phyloP scores from a whole-genome alignment of 140 eudicot species.

The Erigeron philadelphicus region DNA sequence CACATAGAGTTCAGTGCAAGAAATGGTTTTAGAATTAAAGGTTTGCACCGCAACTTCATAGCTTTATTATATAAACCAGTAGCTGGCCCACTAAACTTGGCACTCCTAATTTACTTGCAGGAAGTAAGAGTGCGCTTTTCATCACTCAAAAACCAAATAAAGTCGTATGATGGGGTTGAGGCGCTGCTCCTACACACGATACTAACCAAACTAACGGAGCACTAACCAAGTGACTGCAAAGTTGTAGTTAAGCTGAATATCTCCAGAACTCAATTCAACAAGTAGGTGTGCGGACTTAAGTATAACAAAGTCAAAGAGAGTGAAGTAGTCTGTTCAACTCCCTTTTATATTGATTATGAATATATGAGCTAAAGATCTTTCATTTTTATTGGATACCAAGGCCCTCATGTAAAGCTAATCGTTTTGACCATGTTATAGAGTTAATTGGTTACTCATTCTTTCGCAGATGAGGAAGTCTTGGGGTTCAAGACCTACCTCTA shows the following conservation, averaged over 20 bases:
- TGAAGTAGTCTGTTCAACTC: neutral
- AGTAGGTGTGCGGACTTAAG: slow-evolving; percentile 73
- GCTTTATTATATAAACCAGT: slow-evolving; percentile 1
- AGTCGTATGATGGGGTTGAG: slow-evolving; percentile 88
- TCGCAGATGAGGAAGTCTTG: too few relatives aligned
- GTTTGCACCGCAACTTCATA: slow-evolving; percentile 28
- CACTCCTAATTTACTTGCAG: slow-evolving; percentile 37
- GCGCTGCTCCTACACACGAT: slow-evolving; percentile 36
- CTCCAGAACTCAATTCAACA: slow-evolving; percentile 80
- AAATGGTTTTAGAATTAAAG: slow-evolving; percentile 68
- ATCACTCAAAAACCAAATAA: slow-evolving; percentile 86
- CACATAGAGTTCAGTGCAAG: slow-evolving; percentile 76
- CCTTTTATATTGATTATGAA: neutral
- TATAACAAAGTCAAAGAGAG: slow-evolving; percentile 18
- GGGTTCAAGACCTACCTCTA: too few relatives aligned
- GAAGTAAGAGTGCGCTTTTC: slow-evolving; percentile 82
- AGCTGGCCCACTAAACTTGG: neutral
- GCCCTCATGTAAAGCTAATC: neutral
- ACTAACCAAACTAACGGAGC: slow-evolving; percentile 22
- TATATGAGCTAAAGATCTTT: neutral
- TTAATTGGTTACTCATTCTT: neutral
- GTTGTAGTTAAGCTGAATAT: slow-evolving; percentile 27
- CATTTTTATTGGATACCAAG: neutral
- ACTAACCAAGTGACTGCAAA: slow-evolving; percentile 18
- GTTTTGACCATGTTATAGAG: neutral